Evolutionary conservation across 208 protist species (phyloP).

Genomic region (Acanthamoeba polyphaga): DNA sequence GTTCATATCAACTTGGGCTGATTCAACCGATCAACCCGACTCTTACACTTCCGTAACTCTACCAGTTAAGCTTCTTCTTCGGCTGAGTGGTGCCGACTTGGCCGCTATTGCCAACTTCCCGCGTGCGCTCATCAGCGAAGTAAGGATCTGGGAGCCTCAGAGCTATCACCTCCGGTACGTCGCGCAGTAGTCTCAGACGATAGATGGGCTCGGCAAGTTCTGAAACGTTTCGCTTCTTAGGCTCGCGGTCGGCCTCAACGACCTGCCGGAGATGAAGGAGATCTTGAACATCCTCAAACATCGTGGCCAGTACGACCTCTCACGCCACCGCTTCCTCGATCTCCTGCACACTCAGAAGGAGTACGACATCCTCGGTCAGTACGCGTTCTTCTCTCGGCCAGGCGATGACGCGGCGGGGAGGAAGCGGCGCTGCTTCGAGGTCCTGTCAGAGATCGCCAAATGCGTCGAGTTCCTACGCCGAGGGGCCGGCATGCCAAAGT

Average conservation of each 20-base stretch:
- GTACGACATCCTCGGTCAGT: neutral
- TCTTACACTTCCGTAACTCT: no score
- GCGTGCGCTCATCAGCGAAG: neutral
- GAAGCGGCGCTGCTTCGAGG: neutral
- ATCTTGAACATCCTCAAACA: conserved; percentile 26
- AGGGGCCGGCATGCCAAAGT: neutral
- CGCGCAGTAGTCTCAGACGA: neutral
- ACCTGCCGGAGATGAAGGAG: conserved; percentile 31
- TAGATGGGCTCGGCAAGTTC: neutral
- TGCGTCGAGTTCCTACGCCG: neutral
- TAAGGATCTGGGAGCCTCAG: neutral
- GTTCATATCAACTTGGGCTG: no score
- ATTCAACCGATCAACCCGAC: no score
- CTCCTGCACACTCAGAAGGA: neutral
- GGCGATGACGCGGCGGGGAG: neutral
- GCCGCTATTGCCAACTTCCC: conserved; percentile 17
- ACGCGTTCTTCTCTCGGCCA: neutral
- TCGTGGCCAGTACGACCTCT: neutral
- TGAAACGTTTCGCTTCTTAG: neutral
- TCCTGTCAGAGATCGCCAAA: neutral
- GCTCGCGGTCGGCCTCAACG: conserved; percentile 4
- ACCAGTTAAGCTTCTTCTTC: neutral
- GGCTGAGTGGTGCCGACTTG: neutral
- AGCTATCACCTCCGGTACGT: conserved; percentile 35
- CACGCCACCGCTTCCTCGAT: neutral